Percentiles rank a stretch among this genome's conserved stretches.
These are phyloP conservation scores for Colletotrichum tabaci DNA, from an alignment of 2,329 filamentous ascomycete species.

Conservation along the genomic window DNA sequence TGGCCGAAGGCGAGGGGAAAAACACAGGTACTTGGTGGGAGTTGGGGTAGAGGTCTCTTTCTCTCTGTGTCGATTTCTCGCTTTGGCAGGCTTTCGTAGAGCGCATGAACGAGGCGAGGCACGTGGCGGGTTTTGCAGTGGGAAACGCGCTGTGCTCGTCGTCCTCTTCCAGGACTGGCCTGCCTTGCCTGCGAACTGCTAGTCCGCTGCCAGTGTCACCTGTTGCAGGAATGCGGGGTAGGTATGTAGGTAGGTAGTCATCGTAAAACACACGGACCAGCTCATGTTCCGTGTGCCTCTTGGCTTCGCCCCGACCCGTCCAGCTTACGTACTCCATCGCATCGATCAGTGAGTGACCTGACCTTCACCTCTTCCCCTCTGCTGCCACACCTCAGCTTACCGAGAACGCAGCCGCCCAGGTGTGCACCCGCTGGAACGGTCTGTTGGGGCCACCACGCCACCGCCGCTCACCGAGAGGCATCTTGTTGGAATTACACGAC, in stretches of 20 bases:
- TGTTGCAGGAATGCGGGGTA: slow-evolving; percentile 35
- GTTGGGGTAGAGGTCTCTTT: slow-evolving; percentile 23
- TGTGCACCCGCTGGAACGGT: background rate
- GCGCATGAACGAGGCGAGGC: slow-evolving; percentile 1
- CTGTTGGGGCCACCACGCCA: slow-evolving; percentile 18
- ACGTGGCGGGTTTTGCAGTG: no score
- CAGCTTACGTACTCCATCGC: background rate
- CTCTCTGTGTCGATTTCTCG: no score
- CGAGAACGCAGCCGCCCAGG: slow-evolving; percentile 8
- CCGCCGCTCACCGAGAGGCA: slow-evolving; percentile 31
- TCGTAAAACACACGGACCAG: background rate
- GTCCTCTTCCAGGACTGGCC: slow-evolving; percentile 22
- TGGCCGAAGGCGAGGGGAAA: background rate
- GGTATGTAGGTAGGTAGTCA: background rate
- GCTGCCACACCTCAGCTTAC: slow-evolving; percentile 8
- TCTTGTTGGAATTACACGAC: slow-evolving; percentile 24
- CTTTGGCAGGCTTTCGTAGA: background rate
- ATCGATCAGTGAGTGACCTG: background rate
- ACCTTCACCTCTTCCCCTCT: no score
- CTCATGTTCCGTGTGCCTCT: no score
- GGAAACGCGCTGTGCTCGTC: background rate
- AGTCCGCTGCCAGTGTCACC: slow-evolving; percentile 8
- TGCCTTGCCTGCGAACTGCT: slow-evolving; percentile 11
- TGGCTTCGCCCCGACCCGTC: no score
- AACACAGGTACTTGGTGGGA: background rate